Evolutionary conservation across 139 green algal genomes (phyloP).

Genomic region (Mesotaenium endlicherianum): DNA sequence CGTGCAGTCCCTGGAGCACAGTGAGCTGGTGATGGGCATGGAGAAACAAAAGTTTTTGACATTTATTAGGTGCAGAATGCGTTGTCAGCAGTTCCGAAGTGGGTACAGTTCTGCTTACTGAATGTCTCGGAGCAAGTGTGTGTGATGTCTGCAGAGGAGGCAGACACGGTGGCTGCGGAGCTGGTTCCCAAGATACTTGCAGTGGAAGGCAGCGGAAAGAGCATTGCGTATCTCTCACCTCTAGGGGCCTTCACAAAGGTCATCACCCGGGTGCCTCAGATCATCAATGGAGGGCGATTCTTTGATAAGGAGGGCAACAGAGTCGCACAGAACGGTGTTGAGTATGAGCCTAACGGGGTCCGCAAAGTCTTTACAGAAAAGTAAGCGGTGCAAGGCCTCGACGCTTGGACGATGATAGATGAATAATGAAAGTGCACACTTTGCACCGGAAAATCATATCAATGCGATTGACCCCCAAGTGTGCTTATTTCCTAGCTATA

Average conservation of each 20-base stretch:
- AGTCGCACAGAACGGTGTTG: background rate
- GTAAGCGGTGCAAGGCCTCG: no score
- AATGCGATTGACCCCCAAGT: no score
- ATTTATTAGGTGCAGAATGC: no score
- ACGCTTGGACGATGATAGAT: no score
- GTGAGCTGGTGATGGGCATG: no score
- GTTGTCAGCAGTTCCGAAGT: no score
- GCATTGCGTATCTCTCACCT: conserved; percentile 62
- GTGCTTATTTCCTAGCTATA: no score
- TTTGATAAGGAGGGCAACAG: conserved; percentile 62
- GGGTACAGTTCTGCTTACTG: background rate
- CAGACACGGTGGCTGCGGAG: conserved; percentile 64
- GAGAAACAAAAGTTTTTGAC: no score
- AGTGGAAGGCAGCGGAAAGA: conserved; percentile 43
- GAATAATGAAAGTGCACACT: no score
- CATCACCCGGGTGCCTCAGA: conserved; percentile 56
- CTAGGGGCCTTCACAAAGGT: conserved; percentile 48
- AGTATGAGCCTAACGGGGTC: conserved; percentile 12
- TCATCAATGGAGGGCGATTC: conserved; percentile 64
- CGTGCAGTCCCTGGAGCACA: no score
- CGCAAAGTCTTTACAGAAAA: background rate
- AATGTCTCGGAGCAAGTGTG: background rate
- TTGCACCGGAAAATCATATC: no score
- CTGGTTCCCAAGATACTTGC: conserved; percentile 60
- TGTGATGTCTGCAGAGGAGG: conserved; percentile 56